Conservation (phyloP, 352 stramenopile genomes). For the Pythium angustatum region DNA sequence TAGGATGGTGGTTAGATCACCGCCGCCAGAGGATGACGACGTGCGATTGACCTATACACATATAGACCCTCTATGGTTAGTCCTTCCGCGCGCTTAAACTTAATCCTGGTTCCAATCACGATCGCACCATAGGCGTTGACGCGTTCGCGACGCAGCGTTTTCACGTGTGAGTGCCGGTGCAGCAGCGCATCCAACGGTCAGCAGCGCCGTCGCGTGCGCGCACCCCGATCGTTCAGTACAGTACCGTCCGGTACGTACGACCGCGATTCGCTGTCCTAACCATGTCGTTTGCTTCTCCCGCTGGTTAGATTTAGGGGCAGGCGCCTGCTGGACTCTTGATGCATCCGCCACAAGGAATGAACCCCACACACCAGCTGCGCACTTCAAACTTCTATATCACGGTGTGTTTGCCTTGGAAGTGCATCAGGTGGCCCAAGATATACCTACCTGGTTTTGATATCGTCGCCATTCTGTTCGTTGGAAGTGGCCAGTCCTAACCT, state of each 20-base stretch:
- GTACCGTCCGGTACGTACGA: conserved; percentile 2
- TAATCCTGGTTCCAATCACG: neutral
- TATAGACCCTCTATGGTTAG: neutral
- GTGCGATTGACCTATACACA: conserved; percentile 8
- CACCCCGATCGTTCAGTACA: neutral
- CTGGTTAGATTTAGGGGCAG: conserved; percentile 7
- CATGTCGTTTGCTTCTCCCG: neutral
- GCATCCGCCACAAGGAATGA: conserved; percentile 10
- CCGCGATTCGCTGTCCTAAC: neutral
- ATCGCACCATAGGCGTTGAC: neutral
- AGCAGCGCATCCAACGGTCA: neutral
- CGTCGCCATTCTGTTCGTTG: neutral
- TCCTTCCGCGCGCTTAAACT: neutral
- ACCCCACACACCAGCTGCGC: conserved; percentile 1
- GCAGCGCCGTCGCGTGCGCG: neutral
- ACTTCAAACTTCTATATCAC: neutral
- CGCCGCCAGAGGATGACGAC: neutral
- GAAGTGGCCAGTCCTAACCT: neutral
- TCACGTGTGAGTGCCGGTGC: neutral
- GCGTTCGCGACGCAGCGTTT: conserved; percentile 2
- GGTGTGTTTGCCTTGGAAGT: neutral
- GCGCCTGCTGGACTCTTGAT: conserved; percentile 6
- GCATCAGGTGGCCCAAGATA: no score
- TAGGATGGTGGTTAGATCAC: neutral
- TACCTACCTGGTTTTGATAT: conserved; percentile 5